These are phyloP conservation scores for Pseudopyrenochaeta lycopersici DNA, from an alignment of 2,329 filamentous ascomycete species.

Conservation along the genomic window DNA sequence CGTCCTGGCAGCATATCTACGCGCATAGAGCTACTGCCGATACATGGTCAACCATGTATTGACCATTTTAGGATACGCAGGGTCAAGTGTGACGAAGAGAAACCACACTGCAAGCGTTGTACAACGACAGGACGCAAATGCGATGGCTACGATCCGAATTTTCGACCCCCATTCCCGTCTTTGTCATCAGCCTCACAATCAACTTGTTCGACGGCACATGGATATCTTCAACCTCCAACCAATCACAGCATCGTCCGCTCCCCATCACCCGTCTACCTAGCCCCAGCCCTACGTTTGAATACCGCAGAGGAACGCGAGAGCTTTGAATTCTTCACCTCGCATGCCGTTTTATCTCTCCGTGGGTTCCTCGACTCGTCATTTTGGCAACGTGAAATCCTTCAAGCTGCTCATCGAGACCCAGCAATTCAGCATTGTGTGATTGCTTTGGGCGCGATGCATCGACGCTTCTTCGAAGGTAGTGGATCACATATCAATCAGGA, in stretches of 20 bases:
- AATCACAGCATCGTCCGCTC: slow-evolving; percentile 7
- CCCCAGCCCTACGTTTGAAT: slow-evolving; percentile 26
- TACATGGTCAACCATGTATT: not conserved
- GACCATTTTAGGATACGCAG: slow-evolving; percentile 35
- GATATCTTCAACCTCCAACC: not conserved
- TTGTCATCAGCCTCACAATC: slow-evolving; percentile 2
- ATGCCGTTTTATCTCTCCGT: slow-evolving; percentile 34
- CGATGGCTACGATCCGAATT: slow-evolving; percentile 38
- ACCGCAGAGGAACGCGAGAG: slow-evolving; percentile 34
- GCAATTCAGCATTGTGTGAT: slow-evolving; percentile 42
- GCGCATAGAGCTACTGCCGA: too few relatives aligned
- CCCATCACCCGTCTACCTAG: slow-evolving; percentile 15
- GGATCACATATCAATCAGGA: slow-evolving; percentile 29
- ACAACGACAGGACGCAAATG: slow-evolving; percentile 43
- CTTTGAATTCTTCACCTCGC: slow-evolving; percentile 41
- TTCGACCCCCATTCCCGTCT: slow-evolving; percentile 2
- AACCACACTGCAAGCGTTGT: slow-evolving; percentile 40
- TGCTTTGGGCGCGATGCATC: slow-evolving; percentile 44
- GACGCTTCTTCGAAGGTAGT: slow-evolving; percentile 34
- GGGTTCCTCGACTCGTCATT: slow-evolving; percentile 42
- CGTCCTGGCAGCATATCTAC: not conserved
- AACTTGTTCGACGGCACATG: not conserved
- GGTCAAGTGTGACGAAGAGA: slow-evolving; percentile 47
- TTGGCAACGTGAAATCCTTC: slow-evolving; percentile 42
- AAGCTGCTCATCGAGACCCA: slow-evolving; percentile 41